phyloP scores from a whole-genome alignment of 352 stramenopile genomes.

The Globisporangium radiosum region DNA sequence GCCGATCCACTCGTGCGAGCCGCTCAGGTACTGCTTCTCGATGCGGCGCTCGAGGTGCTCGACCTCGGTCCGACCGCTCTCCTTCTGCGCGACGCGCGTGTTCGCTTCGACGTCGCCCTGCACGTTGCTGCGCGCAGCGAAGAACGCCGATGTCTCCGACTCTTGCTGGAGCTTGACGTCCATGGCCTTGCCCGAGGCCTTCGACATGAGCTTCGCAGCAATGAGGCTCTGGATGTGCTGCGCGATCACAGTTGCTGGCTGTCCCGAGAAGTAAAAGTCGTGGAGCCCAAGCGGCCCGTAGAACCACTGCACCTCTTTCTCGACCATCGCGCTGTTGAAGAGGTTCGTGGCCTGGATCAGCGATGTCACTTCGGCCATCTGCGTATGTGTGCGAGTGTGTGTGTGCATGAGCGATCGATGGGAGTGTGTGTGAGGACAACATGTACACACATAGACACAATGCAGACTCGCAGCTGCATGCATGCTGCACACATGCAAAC shows the following conservation, averaged over 20 bases:
- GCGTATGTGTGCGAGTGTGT: no score
- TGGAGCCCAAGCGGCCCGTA: constrained; percentile 73
- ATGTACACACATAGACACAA: no score
- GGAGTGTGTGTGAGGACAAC: no score
- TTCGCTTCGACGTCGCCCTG: constrained; percentile 48
- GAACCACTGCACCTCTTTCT: constrained; percentile 76
- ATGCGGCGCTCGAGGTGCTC: constrained; percentile 67
- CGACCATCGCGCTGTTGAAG: constrained; percentile 54
- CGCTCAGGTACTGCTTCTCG: constrained; percentile 76
- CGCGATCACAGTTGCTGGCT: constrained; percentile 54
- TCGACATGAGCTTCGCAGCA: constrained; percentile 76
- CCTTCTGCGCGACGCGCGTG: constrained; percentile 40
- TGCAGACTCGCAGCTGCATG: no score
- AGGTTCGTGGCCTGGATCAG: constrained; percentile 48
- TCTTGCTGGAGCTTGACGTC: constrained; percentile 83
- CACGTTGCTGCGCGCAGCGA: constrained; percentile 78
- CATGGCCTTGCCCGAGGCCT: constrained; percentile 62
- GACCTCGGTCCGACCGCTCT: constrained; percentile 55
- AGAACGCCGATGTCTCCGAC: constrained; percentile 63
- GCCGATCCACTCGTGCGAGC: constrained; percentile 58
- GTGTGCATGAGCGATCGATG: no score
- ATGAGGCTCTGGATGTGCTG: constrained; percentile 78
- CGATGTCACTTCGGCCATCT: constrained; percentile 62
- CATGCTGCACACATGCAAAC: no score
- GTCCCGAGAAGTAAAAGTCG: constrained; percentile 80